Evolutionary conservation across 1,284 basidiomycete genomes (phyloP), one percentile per base, ranked within the genome.

Genomic region (Naganishia liquefaciens): DNA sequence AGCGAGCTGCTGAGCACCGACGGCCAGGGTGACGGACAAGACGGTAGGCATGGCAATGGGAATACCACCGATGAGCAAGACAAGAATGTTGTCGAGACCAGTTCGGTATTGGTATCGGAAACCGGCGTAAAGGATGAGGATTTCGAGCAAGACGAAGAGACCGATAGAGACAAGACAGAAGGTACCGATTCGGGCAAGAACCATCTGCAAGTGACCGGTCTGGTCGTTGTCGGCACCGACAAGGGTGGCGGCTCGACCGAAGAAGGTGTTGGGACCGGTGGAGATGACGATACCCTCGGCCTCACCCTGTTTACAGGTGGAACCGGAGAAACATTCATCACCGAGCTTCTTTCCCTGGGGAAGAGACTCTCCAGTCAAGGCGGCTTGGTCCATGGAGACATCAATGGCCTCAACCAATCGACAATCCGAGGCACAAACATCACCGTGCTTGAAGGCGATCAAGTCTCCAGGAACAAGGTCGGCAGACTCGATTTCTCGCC

Each of bases 31-130:
- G 81, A 95, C 93, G 65, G 93, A 94, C 70, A 95, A 81, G 72
- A 97, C 93, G 71, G 92, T 95, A 73, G 93, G 93, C 93, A 97
- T 95, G 78, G 93, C 93, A 82, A 96, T 96, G 76, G 94, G 94
- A 76, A 97, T 96, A 85, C 93, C 93, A 85, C 93, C 91, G 82
- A 97, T 96, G 85, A 97, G 85, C 78, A 96, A 89, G 72, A 96
- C 92, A 54, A 96, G 86, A 81, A 96, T 93, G 84, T 93, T 90
- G 84, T 97, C 88, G 72, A 97, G 88, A 83, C 93, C 93, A 70
- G 88, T 88, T 76, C 93, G 91, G 84, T 98, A 98, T 57, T 75
- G 80, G 84, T 90, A 95, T 66, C 83, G 84, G 88, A 90, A 94
- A 52, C 86, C 88, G 62, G 90, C 88, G 79, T 94, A 94, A 66